Percentiles rank a stretch among this genome's conserved stretches.
These are phyloP conservation scores for Calonectria pseudoreteaudii DNA, from an alignment of 2,329 filamentous ascomycete genomes.

Conservation along the genomic window DNA sequence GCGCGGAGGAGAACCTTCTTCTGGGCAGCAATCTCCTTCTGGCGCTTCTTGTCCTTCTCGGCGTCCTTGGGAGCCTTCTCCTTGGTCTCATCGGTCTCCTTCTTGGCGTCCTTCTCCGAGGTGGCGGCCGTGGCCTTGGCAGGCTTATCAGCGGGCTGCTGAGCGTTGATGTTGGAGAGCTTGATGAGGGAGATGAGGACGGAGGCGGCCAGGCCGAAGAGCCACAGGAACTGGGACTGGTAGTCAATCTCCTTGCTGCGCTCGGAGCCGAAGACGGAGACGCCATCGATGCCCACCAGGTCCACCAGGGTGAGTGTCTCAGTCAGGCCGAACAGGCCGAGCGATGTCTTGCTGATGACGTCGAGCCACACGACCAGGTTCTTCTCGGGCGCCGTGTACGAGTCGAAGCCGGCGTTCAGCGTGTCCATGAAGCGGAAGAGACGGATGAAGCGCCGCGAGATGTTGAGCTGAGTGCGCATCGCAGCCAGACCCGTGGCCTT, in stretches of 20 bases:
- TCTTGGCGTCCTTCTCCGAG: slow-evolving; percentile 27
- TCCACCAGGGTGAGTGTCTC: slow-evolving; percentile 74
- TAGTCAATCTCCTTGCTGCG: slow-evolving; percentile 60
- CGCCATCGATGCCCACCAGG: slow-evolving; percentile 54
- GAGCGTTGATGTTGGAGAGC: slow-evolving; percentile 49
- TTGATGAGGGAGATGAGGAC: slow-evolving; percentile 57
- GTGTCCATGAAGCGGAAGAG: slow-evolving; percentile 75
- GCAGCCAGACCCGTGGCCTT: slow-evolving; percentile 48
- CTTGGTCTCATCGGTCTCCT: slow-evolving; percentile 16
- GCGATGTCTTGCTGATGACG: slow-evolving; percentile 67
- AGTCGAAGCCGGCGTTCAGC: slow-evolving; percentile 63
- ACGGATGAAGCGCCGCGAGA: slow-evolving; percentile 72
- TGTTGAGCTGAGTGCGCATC: slow-evolving; percentile 57
- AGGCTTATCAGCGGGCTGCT: slow-evolving; percentile 5
- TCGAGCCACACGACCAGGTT: slow-evolving; percentile 61
- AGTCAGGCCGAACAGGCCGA: slow-evolving; percentile 75
- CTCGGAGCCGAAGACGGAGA: slow-evolving; percentile 65
- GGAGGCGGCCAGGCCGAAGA: slow-evolving; percentile 69
- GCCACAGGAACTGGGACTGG: slow-evolving; percentile 78
- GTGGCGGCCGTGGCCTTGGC: slow-evolving; percentile 9
- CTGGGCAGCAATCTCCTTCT: slow-evolving; percentile 48
- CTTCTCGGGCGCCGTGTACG: slow-evolving; percentile 49
- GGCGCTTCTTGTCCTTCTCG: slow-evolving; percentile 50
- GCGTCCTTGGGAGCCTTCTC: slow-evolving; percentile 35
- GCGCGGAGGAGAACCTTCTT: slow-evolving; percentile 57